These are phyloP conservation scores for Escovopsis sp. DNA, from an alignment of 2,329 filamentous ascomycete genomes.

Conservation along the genomic window DNA sequence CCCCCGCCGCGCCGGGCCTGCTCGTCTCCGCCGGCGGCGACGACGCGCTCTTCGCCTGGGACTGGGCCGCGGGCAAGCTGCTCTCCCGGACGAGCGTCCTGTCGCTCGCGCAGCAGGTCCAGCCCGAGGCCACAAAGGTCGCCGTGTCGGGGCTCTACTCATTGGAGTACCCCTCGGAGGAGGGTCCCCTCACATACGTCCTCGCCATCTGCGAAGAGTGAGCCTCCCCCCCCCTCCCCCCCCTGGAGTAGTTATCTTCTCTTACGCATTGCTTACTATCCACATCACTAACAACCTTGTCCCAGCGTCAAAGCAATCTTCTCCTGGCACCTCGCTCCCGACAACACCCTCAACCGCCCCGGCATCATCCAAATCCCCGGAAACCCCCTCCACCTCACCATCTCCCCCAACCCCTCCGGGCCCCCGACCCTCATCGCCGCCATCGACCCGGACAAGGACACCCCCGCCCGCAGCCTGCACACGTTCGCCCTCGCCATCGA, in stretches of 20 bases:
- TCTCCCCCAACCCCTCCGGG: constrained; percentile 9
- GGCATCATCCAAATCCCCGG: constrained; percentile 40
- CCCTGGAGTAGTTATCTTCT: too few relatives aligned
- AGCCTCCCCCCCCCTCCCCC: constrained; percentile 8
- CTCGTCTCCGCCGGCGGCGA: constrained; percentile 85
- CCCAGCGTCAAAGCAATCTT: constrained; percentile 48
- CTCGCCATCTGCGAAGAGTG: constrained; percentile 46
- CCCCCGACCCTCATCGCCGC: constrained; percentile 23
- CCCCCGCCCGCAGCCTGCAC: constrained; percentile 16
- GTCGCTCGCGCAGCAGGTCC: constrained; percentile 23
- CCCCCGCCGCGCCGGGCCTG: constrained; percentile 36
- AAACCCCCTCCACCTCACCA: constrained; percentile 45
- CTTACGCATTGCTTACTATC: background rate
- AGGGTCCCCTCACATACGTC: constrained; percentile 21
- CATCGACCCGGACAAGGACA: constrained; percentile 21
- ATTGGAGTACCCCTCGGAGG: constrained; percentile 16
- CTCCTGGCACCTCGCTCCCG: constrained; percentile 37
- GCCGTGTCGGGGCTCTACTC: constrained; percentile 32
- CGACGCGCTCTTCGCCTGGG: constrained; percentile 62
- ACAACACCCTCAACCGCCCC: constrained; percentile 34
- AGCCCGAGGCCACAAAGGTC: constrained; percentile 24
- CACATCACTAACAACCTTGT: constrained; percentile 9
- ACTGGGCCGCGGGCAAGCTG: constrained; percentile 51
- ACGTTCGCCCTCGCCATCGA: constrained; percentile 17
- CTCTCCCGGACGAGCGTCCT: constrained; percentile 40